Evolutionary conservation across 441 rosid species (phyloP).

Genomic region (Corymbia calophylla): DNA sequence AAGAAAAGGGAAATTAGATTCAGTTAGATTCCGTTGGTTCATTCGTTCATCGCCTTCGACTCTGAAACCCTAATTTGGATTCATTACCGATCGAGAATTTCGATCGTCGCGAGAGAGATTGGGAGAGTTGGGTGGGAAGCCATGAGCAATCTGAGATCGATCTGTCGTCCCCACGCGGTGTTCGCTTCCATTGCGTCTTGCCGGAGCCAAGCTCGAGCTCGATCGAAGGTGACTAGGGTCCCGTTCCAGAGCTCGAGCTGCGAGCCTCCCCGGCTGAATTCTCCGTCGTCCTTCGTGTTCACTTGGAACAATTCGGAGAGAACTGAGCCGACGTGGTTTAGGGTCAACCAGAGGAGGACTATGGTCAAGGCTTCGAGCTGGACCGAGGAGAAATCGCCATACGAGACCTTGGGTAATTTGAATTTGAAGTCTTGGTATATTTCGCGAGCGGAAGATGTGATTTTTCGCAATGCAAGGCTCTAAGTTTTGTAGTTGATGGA

Average conservation of each 20-base stretch:
- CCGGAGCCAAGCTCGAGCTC: constrained; percentile 34
- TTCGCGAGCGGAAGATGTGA: neutral
- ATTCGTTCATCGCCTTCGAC: neutral
- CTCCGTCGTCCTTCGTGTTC: constrained; percentile 32
- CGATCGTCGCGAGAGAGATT: neutral
- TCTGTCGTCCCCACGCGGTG: constrained; percentile 56
- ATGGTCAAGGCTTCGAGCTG: constrained; percentile 56
- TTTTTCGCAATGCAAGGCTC: neutral
- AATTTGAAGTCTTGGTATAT: neutral
- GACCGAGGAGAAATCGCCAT: constrained; percentile 72
- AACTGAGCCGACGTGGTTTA: constrained; percentile 31
- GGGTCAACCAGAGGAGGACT: constrained; percentile 54
- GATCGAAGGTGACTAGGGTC: constrained; percentile 28
- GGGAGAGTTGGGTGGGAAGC: neutral
- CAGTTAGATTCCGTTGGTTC: neutral
- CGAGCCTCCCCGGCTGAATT: constrained; percentile 24
- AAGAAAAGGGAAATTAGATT: neutral
- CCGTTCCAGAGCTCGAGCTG: constrained; percentile 34
- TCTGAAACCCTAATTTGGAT: constrained; percentile 4
- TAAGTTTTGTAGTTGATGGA: too few relatives aligned
- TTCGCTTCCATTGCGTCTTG: constrained; percentile 48
- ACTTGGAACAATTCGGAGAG: constrained; percentile 22
- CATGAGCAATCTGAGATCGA: constrained; percentile 65
- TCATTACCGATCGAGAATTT: neutral
- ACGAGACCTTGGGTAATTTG: constrained; percentile 79